phyloP scores from a whole-genome alignment of 345 rosid genomes.

The Litchi chinensis region DNA sequence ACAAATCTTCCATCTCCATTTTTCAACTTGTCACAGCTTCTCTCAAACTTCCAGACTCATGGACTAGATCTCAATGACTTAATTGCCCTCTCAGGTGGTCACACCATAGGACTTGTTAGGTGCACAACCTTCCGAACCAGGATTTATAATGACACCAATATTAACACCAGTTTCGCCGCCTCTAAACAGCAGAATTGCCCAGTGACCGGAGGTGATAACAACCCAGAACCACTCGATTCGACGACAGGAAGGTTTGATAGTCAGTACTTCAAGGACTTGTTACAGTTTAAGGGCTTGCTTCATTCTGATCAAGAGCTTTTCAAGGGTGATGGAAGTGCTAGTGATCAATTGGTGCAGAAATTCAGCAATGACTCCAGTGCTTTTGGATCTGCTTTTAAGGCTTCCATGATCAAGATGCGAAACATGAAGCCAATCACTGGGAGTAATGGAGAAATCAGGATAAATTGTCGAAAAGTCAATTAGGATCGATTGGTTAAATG shows the following conservation, averaged over 20 bases:
- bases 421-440: constrained; percentile 48
- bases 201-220: constrained; percentile 31
- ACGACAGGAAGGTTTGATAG: constrained; percentile 44
- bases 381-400: constrained; percentile 39
- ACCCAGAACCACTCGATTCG: constrained; percentile 41
- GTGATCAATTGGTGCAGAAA: constrained; percentile 34
- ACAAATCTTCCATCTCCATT: constrained; percentile 8
- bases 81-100: constrained; percentile 32
- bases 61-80: constrained; percentile 17
- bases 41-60: constrained; percentile 14
- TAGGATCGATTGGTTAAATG: neutral
- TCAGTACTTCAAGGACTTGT: constrained; percentile 36
- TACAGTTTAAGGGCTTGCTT: constrained; percentile 37
- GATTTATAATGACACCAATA: constrained; percentile 47
- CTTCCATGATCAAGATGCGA: constrained; percentile 55
- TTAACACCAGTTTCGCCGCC: constrained; percentile 36
- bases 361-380: constrained; percentile 22
- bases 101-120: constrained; percentile 53
- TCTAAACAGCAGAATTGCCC: constrained; percentile 39
- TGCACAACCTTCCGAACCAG: constrained; percentile 44
- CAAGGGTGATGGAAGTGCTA: constrained; percentile 29
- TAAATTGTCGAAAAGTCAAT: constrained; percentile 41
- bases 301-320: constrained; percentile 57
- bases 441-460: constrained; percentile 44
- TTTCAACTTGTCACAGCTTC: constrained; percentile 13